Evolutionary conservation across 805 yeast species (phyloP).

Genomic region (Yarrowia sp.): DNA sequence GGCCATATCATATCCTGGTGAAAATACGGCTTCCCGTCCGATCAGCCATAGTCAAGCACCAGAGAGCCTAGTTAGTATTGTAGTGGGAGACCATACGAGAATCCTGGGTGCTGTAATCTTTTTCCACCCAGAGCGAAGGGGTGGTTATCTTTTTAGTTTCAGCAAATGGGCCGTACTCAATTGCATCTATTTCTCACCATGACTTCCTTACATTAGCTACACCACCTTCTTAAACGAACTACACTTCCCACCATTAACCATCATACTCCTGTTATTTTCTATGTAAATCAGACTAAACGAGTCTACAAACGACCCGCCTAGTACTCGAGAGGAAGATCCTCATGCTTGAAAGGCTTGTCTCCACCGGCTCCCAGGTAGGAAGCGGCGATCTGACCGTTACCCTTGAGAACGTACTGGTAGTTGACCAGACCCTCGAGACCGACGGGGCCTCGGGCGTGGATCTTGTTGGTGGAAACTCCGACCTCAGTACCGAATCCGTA

Average conservation of each 20-base stretch:
- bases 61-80: constrained; percentile 35
- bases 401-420: constrained; percentile 91
- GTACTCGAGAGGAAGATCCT: constrained; percentile 41
- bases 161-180: no score
- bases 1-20: constrained; percentile 35
- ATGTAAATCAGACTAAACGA: constrained; percentile 12
- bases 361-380: constrained; percentile 97
- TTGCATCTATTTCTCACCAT: no score
- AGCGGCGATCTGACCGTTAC: constrained; percentile 90
- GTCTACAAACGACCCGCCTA: background rate
- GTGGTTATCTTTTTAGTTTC: no score
- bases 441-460: constrained; percentile 98
- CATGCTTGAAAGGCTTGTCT: constrained; percentile 72
- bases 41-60: constrained; percentile 36
- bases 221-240: no score
- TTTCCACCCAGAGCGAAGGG: background rate
- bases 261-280: constrained; percentile 26
- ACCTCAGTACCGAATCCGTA: constrained; percentile 99
- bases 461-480: constrained; percentile 95
- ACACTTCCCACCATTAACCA: background rate
- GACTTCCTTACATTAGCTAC: no score
- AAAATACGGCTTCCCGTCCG: constrained; percentile 37
- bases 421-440: constrained; percentile 97
- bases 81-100: constrained; percentile 36
- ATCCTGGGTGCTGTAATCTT: constrained; percentile 30